A percentile compares a stretch with the other conserved stretches of the same genome.
Conservation (phyloP, 257 asterid species). For the Lavandula angustifolia region DNA sequence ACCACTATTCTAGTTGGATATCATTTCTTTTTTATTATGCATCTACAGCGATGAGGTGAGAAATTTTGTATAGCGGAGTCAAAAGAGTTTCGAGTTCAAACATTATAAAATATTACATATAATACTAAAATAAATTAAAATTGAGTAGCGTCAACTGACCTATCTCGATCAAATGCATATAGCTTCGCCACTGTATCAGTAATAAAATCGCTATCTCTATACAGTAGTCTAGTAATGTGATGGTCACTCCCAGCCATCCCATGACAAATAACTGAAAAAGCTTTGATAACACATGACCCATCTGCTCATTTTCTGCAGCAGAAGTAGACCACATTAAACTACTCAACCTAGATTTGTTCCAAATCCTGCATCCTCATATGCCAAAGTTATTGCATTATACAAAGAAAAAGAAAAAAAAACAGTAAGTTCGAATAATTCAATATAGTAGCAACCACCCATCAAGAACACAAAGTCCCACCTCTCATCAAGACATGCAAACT, state of each 20-base stretch:
- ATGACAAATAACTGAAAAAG: slow-evolving; percentile 19
- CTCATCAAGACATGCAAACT: neutral
- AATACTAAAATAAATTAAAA: too few species aligned
- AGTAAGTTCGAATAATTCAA: too few species aligned
- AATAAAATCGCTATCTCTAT: slow-evolving; percentile 5
- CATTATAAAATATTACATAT: too few species aligned
- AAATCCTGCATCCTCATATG: slow-evolving; percentile 24
- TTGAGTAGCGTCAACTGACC: too few species aligned
- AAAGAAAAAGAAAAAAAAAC: too few species aligned
- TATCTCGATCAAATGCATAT: too few species aligned
- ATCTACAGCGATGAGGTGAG: too few species aligned
- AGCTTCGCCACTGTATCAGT: too few species aligned
- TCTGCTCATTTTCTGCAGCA: slow-evolving; percentile 8
- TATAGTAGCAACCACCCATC: too few species aligned
- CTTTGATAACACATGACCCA: slow-evolving; percentile 32
- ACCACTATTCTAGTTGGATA: neutral
- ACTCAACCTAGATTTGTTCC: neutral
- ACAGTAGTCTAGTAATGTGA: slow-evolving; percentile 12
- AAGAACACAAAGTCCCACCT: neutral
- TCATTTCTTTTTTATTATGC: too few species aligned
- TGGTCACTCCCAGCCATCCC: neutral
- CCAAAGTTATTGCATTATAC: slow-evolving; percentile 10
- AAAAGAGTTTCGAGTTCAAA: too few species aligned
- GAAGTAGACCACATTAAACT: slow-evolving; percentile 19
- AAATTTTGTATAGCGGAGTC: too few species aligned